Base-by-base conservation (phyloP, 257 asterid genomes). In the Hygrophila difformis region DNA sequence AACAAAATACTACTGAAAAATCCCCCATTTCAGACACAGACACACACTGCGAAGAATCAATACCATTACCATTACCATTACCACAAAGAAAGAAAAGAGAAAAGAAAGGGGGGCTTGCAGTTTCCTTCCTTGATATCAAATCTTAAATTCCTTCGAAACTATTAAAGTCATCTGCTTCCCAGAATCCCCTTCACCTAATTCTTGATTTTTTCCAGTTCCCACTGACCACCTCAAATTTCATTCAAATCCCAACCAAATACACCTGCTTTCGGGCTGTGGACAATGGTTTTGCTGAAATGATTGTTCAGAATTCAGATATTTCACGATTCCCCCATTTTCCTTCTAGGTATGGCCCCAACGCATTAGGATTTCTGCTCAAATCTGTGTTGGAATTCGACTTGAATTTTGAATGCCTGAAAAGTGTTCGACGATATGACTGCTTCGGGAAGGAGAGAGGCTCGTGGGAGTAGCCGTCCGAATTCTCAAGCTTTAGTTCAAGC, bases 371-470 rank as follows among this genome's bases (percentile, higher is more conserved):
- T 53, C 49, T n/a, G 12, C 33, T 18, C 19, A 29, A n/a, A n/a
- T n/a, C n/a, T n/a, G n/a, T n/a, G n/a, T n/a, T n/a, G n/a, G n/a
- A n/a, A 14, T 16, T 19, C 39, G 17, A 14, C 66, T 48, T 17
- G 35, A 48, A 31, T 7, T 41, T 57, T 12, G 18, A 20, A 47
- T 4, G 0, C 3, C 37, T 42, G 6, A 20, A 35, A 22, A 21
- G 3, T 42, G 12, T 42, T 28, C 19, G 39, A 37, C 28, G 46
- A 46, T 7, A 66, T 67, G 73, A 14, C 50, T 51, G 57, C 57
- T 35, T 31, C 62, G n/a, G 69, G 69, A 14, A 57, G 65, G 59
- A 48, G 52, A 12, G 65, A 36, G 11, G 8, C 61, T 8, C 54
- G 19, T 3, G 61, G 17, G 51, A 42, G 52, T 22, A 42, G 20